Evolutionary conservation across 2,329 filamentous ascomycete genomes (phyloP), one percentile per base, ranked within the genome.

Genomic region (Coniosporium tulheliwenetii): DNA sequence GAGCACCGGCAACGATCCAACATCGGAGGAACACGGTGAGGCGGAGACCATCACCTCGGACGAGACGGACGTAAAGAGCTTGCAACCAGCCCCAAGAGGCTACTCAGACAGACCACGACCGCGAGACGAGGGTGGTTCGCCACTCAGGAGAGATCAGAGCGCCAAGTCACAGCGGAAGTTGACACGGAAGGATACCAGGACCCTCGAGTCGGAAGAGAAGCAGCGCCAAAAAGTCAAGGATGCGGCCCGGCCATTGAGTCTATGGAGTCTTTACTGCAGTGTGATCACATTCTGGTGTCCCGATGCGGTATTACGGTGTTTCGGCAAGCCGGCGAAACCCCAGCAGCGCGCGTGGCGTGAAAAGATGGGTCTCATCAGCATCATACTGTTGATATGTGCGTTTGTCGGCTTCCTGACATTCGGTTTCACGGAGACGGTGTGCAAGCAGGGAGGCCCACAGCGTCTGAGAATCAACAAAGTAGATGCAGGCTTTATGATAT

Each of bases 371-470:
- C 66, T 98, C 43, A 84, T 95, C 64, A 94, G 87, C 63, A 78
- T 98, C 55, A 98, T 98, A 56, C 56, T 94, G 30, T 56, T 81
- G 44, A 87, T 96, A 56, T 93, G 87, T 69, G 73, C 77, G 8
- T 77, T 87, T 54, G 89, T 98, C 38, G 91, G 91, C 55, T 98
- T 89, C 64, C 67, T 98, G 41, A 98, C 91, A 0, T 98, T 98
- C 54, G 91, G 91, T 36, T 98, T 98, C 62, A 96, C 85, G 3
- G 74, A 82, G 45, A 79, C 79, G 4, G 91, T 98, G 13, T 98
- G 91, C 59, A 77, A 81, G 12, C 61, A 65, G 2, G 79, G 85
- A 8, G 75, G 77, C 19, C 64, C 77, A 5, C 50, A 55, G 36
- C 79, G 89, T 44, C 66, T 96, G 41, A 80, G 79, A 46, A 73